These are phyloP conservation scores for Eucalyptus leucophloia DNA, from an alignment of 345 rosid species.

Conservation along the genomic window DNA sequence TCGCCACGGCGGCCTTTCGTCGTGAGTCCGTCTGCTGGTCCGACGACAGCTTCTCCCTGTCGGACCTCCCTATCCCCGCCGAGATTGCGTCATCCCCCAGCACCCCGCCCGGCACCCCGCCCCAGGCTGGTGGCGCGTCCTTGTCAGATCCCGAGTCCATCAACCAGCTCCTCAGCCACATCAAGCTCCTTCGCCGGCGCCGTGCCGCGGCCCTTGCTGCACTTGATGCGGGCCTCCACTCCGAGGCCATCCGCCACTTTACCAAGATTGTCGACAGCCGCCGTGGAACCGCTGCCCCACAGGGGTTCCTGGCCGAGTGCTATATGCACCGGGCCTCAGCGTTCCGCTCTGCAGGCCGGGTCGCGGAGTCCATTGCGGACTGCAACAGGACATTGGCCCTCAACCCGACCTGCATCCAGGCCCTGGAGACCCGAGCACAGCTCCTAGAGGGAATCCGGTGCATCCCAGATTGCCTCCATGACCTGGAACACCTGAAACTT, in stretches of 20 bases:
- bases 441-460: conserved; percentile 77
- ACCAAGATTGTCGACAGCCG: conserved; percentile 83
- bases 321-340: conserved; percentile 81
- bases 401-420: conserved; percentile 69
- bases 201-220: conserved; percentile 87
- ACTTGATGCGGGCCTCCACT: conserved; percentile 60
- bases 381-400: conserved; percentile 89
- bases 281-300: conserved; percentile 80
- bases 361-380: conserved; percentile 82
- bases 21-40: conserved; percentile 79
- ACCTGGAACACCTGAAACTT: conserved; percentile 85
- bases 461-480: conserved; percentile 83
- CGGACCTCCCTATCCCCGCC: conserved; percentile 12
- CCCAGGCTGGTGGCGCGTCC: conserved; percentile 8
- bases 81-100: not conserved
- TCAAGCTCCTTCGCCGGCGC: conserved; percentile 80
- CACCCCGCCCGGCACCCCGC: conserved; percentile 43
- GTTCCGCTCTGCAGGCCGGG: conserved; percentile 56
- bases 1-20: conserved; percentile 90
- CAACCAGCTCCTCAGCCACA: conserved; percentile 62
- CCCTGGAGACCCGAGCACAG: conserved; percentile 80
- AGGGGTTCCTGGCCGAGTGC: conserved; percentile 83
- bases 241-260: conserved; percentile 92
- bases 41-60: conserved; percentile 73
- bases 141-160: conserved; percentile 38